A percentile compares a stretch with the other conserved stretches of the same genome.
Conservation (phyloP, 148 eudicot genomes). For the Pharnaceum exiguum region DNA sequence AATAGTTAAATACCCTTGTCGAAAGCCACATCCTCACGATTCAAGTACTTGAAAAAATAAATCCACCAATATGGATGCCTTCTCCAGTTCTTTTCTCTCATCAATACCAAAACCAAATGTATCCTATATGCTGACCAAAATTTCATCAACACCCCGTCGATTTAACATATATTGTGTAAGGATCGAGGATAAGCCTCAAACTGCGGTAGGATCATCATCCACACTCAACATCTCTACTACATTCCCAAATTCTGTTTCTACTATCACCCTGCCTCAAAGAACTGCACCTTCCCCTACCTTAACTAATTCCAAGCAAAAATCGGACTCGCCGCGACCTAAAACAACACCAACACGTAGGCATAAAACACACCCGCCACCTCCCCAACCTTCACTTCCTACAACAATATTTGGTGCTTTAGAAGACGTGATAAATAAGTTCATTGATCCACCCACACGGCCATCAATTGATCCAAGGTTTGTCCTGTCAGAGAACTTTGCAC, state of each 20-base stretch:
- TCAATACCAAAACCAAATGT: slow-evolving; percentile 12
- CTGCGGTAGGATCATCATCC: background rate
- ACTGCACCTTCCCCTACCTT: slow-evolving; percentile 11
- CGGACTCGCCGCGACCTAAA: background rate
- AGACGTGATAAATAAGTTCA: slow-evolving; percentile 32
- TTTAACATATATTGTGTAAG: slow-evolving; percentile 13
- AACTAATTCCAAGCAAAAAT: background rate
- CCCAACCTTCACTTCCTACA: slow-evolving; percentile 11
- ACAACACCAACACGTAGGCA: background rate
- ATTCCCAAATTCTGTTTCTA: background rate
- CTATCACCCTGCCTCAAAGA: background rate
- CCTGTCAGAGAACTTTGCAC: slow-evolving; percentile 56
- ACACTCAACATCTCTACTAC: background rate
- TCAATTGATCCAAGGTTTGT: slow-evolving; percentile 45
- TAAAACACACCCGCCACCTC: background rate
- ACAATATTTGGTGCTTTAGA: slow-evolving; percentile 37
- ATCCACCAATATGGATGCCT: slow-evolving; percentile 18
- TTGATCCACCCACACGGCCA: slow-evolving; percentile 42
- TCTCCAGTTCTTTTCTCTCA: slow-evolving; percentile 15
- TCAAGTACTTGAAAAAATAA: background rate
- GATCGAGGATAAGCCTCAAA: slow-evolving; percentile 6
- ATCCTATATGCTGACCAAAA: slow-evolving; percentile 1
- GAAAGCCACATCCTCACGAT: too few relatives aligned
- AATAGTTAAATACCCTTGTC: too few relatives aligned
- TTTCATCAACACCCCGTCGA: slow-evolving; percentile 4